Evolutionary conservation across 179 eudicot genomes (phyloP), one percentile per base, ranked within the genome.

Genomic region (Vitellaria paradoxa): DNA sequence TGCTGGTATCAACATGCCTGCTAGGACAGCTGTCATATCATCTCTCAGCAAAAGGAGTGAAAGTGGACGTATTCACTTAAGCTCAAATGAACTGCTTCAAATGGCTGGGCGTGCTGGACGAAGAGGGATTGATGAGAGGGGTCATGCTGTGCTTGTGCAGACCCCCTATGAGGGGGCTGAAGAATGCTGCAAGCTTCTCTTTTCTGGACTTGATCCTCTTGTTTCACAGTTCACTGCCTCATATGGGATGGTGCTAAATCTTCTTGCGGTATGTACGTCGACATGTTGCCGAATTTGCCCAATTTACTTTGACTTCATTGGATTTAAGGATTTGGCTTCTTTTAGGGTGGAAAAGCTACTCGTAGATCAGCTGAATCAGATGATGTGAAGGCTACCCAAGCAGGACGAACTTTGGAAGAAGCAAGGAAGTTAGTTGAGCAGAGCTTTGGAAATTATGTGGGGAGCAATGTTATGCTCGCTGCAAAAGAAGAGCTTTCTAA

Each of bases 21-120:
- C 99, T 40, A 88, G 99, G 84, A 93, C 99, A 71, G 91, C 99
- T 77, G 97, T 96, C 71, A 86, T 96, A 78, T 91, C 99, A 64
- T 87, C 99, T 77, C 96, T 96, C 74, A 96, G 94, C 91, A 96
- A 93, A 87, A 89, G 97, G 82, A 78, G 82, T 81, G 97, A 91
- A 80, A 89, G 91, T 89, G 99, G 99, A 26, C 91, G 99, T 56
- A 78, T 82, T 61, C 92, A 81, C 60, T 73, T 96, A 68, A 93
- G 84, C 72, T 82, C 99, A 65, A 92, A 90, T 85, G 99, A 96
- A 68, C 85, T 96, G 77, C 91, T 96, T 68, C 99, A 96, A 87
- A 96, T 96, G 99, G 98, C 99, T 61, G 99, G 99, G 37, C 98
- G 99, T 74, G 97, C 99, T 83, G 99, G 99, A 64, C 97, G 99